phyloP scores from a whole-genome alignment of 257 asterid genomes.

The Salvia hispanica region DNA sequence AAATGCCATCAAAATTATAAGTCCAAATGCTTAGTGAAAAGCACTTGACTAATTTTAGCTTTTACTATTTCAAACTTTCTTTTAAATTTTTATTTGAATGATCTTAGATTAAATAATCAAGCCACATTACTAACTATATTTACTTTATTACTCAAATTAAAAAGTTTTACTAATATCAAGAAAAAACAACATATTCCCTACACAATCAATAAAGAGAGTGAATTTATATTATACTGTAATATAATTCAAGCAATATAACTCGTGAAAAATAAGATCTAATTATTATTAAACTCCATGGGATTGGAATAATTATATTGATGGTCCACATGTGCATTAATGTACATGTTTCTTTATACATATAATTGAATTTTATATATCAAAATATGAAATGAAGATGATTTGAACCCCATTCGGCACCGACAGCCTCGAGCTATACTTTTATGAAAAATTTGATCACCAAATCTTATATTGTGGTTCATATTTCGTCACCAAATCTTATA shows the following conservation, averaged over 20 bases:
- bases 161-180: neutral
- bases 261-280: too few species aligned
- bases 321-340: constrained; percentile 11
- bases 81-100: neutral
- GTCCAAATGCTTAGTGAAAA: neutral
- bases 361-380: neutral
- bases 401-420: constrained; percentile 31
- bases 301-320: constrained; percentile 18
- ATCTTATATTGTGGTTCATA: constrained; percentile 6
- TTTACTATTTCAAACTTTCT: neutral
- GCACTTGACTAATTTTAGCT: neutral
- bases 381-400: neutral
- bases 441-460: neutral
- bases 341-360: too few species aligned
- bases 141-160: neutral
- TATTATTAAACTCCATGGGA: neutral
- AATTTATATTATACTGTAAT: too few species aligned
- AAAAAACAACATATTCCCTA: neutral
- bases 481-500: too few species aligned
- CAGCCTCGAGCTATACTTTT: constrained; percentile 26
- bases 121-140: neutral
- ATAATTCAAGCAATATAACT: too few species aligned
- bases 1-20: neutral
- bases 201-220: neutral
- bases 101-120: neutral